A percentile compares a stretch with the other conserved stretches of the same genome.
Conservation (phyloP, 2,329 filamentous ascomycete species). For the Colletotrichum costaricense region DNA sequence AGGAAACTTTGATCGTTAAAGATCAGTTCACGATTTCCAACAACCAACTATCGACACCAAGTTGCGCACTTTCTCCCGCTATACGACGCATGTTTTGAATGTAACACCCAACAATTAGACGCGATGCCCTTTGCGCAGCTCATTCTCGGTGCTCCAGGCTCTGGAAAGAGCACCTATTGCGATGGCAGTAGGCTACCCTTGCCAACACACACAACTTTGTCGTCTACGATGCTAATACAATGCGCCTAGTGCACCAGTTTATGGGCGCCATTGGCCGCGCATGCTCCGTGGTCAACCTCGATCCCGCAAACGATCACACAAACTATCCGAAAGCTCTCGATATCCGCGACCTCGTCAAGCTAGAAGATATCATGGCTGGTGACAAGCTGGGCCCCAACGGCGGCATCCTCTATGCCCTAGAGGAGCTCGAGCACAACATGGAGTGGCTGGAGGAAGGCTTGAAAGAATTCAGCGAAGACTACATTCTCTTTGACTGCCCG, state of each 20-base stretch:
- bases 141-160: slow-evolving; percentile 91
- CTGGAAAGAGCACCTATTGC: slow-evolving; percentile 97
- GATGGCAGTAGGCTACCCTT: slow-evolving; percentile 78
- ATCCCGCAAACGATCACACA: slow-evolving; percentile 95
- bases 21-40: not conserved
- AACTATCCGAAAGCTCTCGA: slow-evolving; percentile 91
- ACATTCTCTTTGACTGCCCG: slow-evolving; percentile 94
- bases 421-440: slow-evolving; percentile 93
- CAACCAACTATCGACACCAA: not conserved
- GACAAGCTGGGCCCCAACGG: slow-evolving; percentile 94
- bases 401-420: slow-evolving; percentile 90
- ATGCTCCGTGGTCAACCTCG: slow-evolving; percentile 95
- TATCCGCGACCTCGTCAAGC: slow-evolving; percentile 86
- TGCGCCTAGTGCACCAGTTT: slow-evolving; percentile 85
- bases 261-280: slow-evolving; percentile 94
- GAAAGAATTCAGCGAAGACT: slow-evolving; percentile 86
- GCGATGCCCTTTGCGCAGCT: slow-evolving; percentile 77
- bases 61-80: not conserved
- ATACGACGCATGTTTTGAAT: not conserved
- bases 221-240: slow-evolving; percentile 16
- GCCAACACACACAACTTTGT: slow-evolving; percentile 13
- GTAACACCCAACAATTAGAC: too few species aligned
- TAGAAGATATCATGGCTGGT: slow-evolving; percentile 95
- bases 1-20: slow-evolving; percentile 23
- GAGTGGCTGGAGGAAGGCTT: slow-evolving; percentile 90